A percentile compares a stretch with the other conserved stretches of the same genome.
These are phyloP conservation scores for Pleurotus sapidus DNA, from an alignment of 768 basidiomycete genomes.

Conservation along the genomic window DNA sequence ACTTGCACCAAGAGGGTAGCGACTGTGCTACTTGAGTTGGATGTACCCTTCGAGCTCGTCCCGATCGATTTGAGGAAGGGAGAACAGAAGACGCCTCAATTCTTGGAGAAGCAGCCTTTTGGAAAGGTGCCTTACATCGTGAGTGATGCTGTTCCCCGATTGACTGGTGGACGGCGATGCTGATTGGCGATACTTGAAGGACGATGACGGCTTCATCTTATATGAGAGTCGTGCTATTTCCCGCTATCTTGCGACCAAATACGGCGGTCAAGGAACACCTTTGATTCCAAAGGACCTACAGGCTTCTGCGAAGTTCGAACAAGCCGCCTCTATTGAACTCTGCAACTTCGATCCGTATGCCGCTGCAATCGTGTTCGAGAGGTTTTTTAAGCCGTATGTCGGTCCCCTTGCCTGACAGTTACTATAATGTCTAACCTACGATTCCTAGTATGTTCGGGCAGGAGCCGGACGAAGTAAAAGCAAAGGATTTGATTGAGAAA, in stretches of 20 bases:
- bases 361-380: slow-evolving; percentile 38
- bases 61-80: slow-evolving; percentile 37
- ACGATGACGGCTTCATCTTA: slow-evolving; percentile 64
- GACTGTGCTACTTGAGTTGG: slow-evolving; percentile 49
- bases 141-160: slow-evolving; percentile 8
- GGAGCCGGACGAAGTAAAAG: slow-evolving; percentile 27
- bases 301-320: slow-evolving; percentile 45
- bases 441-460: slow-evolving; percentile 16
- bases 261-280: slow-evolving; percentile 43
- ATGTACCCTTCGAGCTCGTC: slow-evolving; percentile 52
- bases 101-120: slow-evolving; percentile 55
- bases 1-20: slow-evolving; percentile 53
- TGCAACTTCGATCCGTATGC: slow-evolving; percentile 53
- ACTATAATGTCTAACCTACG: not conserved
- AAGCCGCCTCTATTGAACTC: slow-evolving; percentile 49
- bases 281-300: slow-evolving; percentile 44
- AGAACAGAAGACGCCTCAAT: slow-evolving; percentile 46
- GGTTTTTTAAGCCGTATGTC: slow-evolving; percentile 47
- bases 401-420: not conserved
- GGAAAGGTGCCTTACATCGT: slow-evolving; percentile 60
- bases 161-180: too few species aligned
- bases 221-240: slow-evolving; percentile 63
- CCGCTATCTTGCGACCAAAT: slow-evolving; percentile 58
- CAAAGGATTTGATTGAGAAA: slow-evolving; percentile 18
- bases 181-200: slow-evolving; percentile 19